A percentile compares a stretch with the other conserved stretches of the same genome.
phyloP scores from a whole-genome alignment of 441 rosid genomes.

The Erodium trifolium region DNA sequence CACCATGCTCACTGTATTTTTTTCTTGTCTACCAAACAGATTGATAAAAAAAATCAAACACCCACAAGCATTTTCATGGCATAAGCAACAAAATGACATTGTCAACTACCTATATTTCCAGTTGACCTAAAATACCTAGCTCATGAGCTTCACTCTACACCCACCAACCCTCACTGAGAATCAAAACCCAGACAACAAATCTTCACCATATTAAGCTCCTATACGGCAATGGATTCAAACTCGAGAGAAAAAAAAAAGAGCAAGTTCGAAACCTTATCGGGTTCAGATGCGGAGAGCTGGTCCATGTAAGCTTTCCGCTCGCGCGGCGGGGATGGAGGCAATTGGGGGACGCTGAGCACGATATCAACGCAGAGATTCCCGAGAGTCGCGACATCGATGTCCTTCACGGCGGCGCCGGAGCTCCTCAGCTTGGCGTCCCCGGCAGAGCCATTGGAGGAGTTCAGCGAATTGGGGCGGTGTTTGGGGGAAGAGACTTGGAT shows the following conservation, averaged over 20 bases:
- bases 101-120: not conserved
- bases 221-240: not conserved
- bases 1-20: not conserved
- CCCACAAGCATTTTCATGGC: not conserved
- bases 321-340: slow-evolving; percentile 56
- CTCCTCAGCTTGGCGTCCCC: slow-evolving; percentile 16
- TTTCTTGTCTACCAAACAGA: not conserved
- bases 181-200: not conserved
- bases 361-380: slow-evolving; percentile 95
- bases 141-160: not conserved
- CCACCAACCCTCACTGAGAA: not conserved
- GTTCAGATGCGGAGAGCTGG: slow-evolving; percentile 56
- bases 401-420: slow-evolving; percentile 29
- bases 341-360: slow-evolving; percentile 64
- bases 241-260: not conserved
- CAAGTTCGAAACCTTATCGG: slow-evolving; percentile 54
- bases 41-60: not conserved
- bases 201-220: not conserved
- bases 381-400: slow-evolving; percentile 69
- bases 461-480: slow-evolving; percentile 18
- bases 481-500: slow-evolving; percentile 28
- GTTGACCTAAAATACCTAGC: not conserved
- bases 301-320: slow-evolving; percentile 68
- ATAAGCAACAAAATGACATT: not conserved
- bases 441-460: slow-evolving; percentile 19